Evolutionary conservation across 345 rosid genomes (phyloP), one percentile per base, ranked within the genome.

Genomic region (Balakata baccata): DNA sequence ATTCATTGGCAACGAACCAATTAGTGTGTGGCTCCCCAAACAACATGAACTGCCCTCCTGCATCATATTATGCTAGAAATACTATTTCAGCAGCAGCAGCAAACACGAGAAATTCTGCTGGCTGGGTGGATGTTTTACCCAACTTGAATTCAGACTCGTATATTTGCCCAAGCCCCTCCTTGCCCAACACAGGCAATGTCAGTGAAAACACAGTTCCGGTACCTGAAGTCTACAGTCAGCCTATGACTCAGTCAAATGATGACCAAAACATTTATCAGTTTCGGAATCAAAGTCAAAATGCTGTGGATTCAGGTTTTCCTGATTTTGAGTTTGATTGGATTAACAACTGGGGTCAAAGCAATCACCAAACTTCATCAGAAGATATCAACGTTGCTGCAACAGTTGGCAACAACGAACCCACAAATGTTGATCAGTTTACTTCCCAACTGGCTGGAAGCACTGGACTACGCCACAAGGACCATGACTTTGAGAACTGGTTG

Each of bases 401-500:
- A 16, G 71, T 51, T 38, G 25, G 75, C 52, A 64, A 70, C 50
- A 72, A 74, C 10, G 83, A 74, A 58, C 70, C 69, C 0, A 22
- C 75, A 54, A 38, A 57, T 56, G 64, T 65, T 1, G 39, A 58
- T 63, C 81, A 77, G n/a, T 47, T 52, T 50, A 20, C 70, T 80
- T 73, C 81, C 0, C 74, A 25, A 16, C 65, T 63, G 12, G 18
- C 75, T 69, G 86, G 47, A 68, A 64, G 64, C 46, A 38, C 58
- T 18, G 79, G 75, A 38, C 39, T 66, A 0, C 58, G 20, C 13
- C 41, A 46, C 38, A 57, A 43, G 1, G 86, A 67, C 52, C 11
- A 64, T 22, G 82, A 75, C 34, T 74, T 39, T 70, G 66, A 71
- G 41, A 75, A 47, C 79, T 81, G 79, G 84, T 69, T 76, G 70